A percentile compares a stretch with the other conserved stretches of the same genome.
These are phyloP conservation scores for Rhodosporidiobolus odoratus DNA, from an alignment of 768 basidiomycete genomes.

Conservation along the genomic window DNA sequence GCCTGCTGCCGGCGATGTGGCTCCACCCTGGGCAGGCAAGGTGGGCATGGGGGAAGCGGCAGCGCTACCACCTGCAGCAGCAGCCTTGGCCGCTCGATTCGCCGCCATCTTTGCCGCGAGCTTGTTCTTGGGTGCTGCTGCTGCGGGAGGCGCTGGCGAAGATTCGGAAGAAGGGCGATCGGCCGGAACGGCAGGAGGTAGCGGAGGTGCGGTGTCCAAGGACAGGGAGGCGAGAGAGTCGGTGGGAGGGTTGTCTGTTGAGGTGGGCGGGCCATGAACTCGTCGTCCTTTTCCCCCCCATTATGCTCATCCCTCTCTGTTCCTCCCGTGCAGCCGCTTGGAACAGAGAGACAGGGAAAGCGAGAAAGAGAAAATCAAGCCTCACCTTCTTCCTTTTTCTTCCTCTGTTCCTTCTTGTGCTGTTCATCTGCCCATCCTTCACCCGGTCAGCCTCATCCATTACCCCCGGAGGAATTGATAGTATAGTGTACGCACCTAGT, in stretches of 20 bases:
- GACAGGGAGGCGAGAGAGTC: constrained; percentile 28
- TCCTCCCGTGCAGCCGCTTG: constrained; percentile 38
- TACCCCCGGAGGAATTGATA: too few relatives aligned
- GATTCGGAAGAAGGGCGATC: neutral
- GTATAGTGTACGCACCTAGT: constrained; percentile 55
- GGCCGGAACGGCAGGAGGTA: neutral
- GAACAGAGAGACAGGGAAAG: constrained; percentile 44
- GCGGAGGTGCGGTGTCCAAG: neutral
- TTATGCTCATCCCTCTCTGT: neutral
- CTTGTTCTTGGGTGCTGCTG: constrained; percentile 17
- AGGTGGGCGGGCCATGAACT: constrained; percentile 22
- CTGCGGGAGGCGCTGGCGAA: neutral
- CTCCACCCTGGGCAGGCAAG: too few relatives aligned
- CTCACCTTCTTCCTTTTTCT: constrained; percentile 77
- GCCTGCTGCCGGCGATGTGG: constrained; percentile 31
- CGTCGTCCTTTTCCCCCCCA: neutral
- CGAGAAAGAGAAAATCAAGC: constrained; percentile 39
- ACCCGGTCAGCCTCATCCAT: too few relatives aligned
- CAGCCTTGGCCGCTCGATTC: constrained; percentile 20
- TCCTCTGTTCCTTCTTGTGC: constrained; percentile 58
- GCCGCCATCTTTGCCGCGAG: constrained; percentile 35
- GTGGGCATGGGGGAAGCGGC: constrained; percentile 3
- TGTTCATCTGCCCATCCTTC: constrained; percentile 78
- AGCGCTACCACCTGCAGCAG: constrained; percentile 39
- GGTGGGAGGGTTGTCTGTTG: constrained; percentile 16